Percentiles rank a stretch among this genome's conserved stretches.
Evolutionary conservation across 1,139 yeast genomes (phyloP).

Genomic region (Oligophagozyma castellii): DNA sequence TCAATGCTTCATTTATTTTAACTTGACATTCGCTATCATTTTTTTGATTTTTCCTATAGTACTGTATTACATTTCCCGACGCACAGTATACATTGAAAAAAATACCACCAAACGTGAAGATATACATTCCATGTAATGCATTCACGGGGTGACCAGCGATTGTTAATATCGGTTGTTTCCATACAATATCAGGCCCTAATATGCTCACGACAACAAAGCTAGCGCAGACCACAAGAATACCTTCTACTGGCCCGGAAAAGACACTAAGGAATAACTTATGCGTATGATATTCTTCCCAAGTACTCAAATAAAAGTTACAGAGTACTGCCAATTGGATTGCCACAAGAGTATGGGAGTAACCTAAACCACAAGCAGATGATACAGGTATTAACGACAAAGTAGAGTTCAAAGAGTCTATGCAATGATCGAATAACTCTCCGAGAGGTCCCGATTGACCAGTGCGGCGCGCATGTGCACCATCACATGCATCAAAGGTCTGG

Average conservation of each 20-base stretch:
- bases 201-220: conserved; percentile 51
- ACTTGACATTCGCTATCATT: conserved; percentile 8
- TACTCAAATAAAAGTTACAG: conserved; percentile 73
- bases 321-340: conserved; percentile 64
- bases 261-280: conserved; percentile 67
- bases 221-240: conserved; percentile 51
- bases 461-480: conserved; percentile 83
- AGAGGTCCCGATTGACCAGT: conserved; percentile 92
- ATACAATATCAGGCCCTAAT: conserved; percentile 49
- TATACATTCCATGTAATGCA: conserved; percentile 15
- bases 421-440: conserved; percentile 90
- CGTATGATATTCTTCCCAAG: conserved; percentile 95
- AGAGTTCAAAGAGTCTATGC: conserved; percentile 83
- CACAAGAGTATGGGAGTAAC: conserved; percentile 50
- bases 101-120: conserved; percentile 32
- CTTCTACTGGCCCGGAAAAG: conserved; percentile 93
- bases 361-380: conserved; percentile 60
- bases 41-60: conserved; percentile 30
- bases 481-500: conserved; percentile 94
- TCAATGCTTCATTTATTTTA: conserved; percentile 31
- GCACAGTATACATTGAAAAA: conserved; percentile 65
- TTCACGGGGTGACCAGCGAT: conserved; percentile 8
- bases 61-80: conserved; percentile 48
- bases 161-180: conserved; percentile 29
- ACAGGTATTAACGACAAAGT: conserved; percentile 64